Base-by-base conservation (phyloP, 176 grass and related monocot genomes). In the Oryza australiensis region DNA sequence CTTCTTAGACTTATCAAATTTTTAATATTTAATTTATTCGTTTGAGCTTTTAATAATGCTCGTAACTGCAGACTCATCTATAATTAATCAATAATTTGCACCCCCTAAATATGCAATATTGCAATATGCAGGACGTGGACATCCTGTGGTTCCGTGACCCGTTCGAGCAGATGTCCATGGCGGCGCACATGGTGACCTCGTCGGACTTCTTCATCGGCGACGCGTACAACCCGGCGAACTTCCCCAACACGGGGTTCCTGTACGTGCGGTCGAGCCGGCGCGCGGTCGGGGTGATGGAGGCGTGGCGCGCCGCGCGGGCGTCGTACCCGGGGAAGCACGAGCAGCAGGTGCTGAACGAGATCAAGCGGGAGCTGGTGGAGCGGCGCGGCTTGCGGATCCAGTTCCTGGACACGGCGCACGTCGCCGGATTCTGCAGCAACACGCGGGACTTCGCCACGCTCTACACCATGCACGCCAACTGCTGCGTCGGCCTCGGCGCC, bases 131-230 rank as follows among this genome's bases (percentile, higher is more conserved):
- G 94, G 92, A 97, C 48, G 80, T 90, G 70, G 92, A 97, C 79
- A 81, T 97, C 23, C 64, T 97, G 30, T 97, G 94, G 94, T 94
- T 97, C 74, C 75, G 94, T 7, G 70, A 94, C 80, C 92, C 94
- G 1, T 92, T 97, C 26, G 80, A 88, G 72, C 77, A 80, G 59
- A 83, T 97, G 76, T 88, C 92, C 0, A 80, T 78, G 66, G 87
- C 87, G 26, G 87, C 87, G 23, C 87, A 97, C 77, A 89, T 92
- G 65, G 86, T 84, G 64, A 86, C 89, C 0, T 88, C 94, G 38
- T 92, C 92, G 26, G 94, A 97, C 88, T 86, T 87, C 60, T 97
- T 75, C 80, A 85, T 86, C 45, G 90, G 92, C 3, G 86, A 90
- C 5, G 80, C 90, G 2, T 84, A 86, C 55, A 91, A 38, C 77